A percentile compares a stretch with the other conserved stretches of the same genome.
Evolutionary conservation across 208 protist species (phyloP).

Genomic region (Leishmania aethiopica): DNA sequence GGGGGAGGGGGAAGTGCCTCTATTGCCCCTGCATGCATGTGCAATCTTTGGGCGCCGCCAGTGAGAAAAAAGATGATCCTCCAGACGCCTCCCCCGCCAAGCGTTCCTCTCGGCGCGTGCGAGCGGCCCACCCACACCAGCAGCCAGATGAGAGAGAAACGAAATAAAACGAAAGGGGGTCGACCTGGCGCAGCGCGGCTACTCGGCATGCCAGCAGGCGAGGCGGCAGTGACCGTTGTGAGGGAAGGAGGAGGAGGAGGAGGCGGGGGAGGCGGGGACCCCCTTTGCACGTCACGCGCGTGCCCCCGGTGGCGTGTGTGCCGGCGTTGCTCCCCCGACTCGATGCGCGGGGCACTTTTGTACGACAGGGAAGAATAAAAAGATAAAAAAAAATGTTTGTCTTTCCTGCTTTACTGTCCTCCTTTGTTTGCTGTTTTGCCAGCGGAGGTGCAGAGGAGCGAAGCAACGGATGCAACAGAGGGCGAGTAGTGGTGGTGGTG

Average conservation of each 20-base stretch:
- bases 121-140: background rate
- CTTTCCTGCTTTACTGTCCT: background rate
- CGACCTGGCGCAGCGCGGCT: background rate
- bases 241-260: background rate
- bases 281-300: background rate
- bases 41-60: background rate
- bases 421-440: background rate
- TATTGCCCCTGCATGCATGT: background rate
- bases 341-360: too few relatives aligned
- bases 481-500: background rate
- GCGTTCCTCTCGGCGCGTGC: background rate
- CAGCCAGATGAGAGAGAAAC: background rate
- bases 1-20: background rate
- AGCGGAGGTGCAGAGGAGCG: background rate
- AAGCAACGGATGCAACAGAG: background rate
- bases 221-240: background rate
- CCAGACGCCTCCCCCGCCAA: background rate
- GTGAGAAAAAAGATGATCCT: background rate
- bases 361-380: too few relatives aligned
- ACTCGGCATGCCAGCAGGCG: background rate
- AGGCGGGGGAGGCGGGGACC: background rate
- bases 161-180: background rate
- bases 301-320: background rate
- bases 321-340: background rate
- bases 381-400: too few relatives aligned